Evolutionary conservation across 116 monocot species (phyloP).

Genomic region (Zostera marina): DNA sequence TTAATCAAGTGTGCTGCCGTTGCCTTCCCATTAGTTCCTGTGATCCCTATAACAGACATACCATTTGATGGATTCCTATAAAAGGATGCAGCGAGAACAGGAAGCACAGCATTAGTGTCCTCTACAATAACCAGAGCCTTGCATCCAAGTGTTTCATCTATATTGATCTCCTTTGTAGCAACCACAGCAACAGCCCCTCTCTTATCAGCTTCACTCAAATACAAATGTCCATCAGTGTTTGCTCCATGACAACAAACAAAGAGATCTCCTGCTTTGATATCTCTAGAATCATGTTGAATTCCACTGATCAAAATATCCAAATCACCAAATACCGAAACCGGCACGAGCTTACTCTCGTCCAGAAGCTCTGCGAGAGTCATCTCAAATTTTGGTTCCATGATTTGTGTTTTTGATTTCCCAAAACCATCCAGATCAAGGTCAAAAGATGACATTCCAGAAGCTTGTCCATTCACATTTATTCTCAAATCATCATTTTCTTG

Average conservation of each 20-base stretch:
- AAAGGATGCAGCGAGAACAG: slow-evolving; percentile 57
- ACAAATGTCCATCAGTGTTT: slow-evolving; percentile 28
- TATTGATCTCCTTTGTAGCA: slow-evolving; percentile 56
- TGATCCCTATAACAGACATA: slow-evolving; percentile 68
- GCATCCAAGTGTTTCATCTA: slow-evolving; percentile 58
- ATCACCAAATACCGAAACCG: slow-evolving; percentile 67
- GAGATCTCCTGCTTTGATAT: slow-evolving; percentile 60
- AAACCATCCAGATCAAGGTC: slow-evolving; percentile 50
- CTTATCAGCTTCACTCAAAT: slow-evolving; percentile 65
- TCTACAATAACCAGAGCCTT: slow-evolving; percentile 86
- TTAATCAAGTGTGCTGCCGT: slow-evolving; percentile 59
- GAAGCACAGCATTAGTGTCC: slow-evolving; percentile 40
- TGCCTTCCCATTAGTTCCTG: slow-evolving; percentile 57
- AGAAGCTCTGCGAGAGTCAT: slow-evolving; percentile 83
- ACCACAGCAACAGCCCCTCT: slow-evolving; percentile 82
- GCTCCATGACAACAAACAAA: slow-evolving; percentile 43
- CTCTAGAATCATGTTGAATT: slow-evolving; percentile 64
- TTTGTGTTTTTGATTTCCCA: slow-evolving; percentile 21
- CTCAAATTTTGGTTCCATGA: slow-evolving; percentile 48
- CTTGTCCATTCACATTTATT: neutral
- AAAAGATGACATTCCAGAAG: slow-evolving; percentile 13
- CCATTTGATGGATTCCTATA: slow-evolving; percentile 56
- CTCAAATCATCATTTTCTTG: slow-evolving; percentile 5
- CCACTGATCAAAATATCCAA: slow-evolving; percentile 50
- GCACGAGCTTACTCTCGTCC: slow-evolving; percentile 71